Evolutionary conservation across 1,139 yeast species (phyloP).

Genomic region (Scheffersomyces illinoinensis): DNA sequence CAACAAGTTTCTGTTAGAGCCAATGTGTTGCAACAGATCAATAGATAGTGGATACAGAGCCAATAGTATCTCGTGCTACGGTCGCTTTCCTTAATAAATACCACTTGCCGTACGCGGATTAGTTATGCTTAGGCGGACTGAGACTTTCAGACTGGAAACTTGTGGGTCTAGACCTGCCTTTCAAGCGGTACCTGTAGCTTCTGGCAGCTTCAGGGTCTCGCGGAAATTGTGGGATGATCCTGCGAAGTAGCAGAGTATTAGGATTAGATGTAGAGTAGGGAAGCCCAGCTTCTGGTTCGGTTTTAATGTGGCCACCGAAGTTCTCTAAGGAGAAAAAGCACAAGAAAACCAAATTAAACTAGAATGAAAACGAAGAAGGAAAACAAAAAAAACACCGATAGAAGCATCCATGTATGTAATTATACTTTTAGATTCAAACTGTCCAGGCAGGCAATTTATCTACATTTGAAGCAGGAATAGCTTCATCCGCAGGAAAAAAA

Average conservation of each 20-base stretch:
- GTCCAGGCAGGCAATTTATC: neutral
- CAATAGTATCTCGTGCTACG: neutral
- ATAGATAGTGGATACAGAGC: neutral
- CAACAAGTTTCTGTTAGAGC: no score
- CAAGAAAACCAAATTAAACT: neutral
- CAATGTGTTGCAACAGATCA: neutral
- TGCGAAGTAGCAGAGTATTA: neutral
- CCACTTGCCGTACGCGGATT: neutral
- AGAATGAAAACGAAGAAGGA: neutral
- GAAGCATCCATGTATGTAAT: neutral
- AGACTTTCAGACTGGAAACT: neutral
- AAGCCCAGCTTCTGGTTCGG: neutral
- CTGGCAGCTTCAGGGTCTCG: neutral
- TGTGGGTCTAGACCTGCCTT: neutral
- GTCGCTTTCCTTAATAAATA: neutral
- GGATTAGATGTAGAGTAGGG: neutral
- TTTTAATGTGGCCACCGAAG: neutral
- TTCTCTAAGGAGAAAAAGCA: neutral
- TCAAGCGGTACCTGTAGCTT: neutral
- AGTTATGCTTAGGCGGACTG: neutral
- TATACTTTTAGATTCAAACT: neutral
- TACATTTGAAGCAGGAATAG: neutral
- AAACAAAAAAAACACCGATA: neutral
- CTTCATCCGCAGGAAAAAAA: neutral
- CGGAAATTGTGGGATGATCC: neutral